Conservation (phyloP, 208 protist species). For the Trichomonas vaginalis region DNA sequence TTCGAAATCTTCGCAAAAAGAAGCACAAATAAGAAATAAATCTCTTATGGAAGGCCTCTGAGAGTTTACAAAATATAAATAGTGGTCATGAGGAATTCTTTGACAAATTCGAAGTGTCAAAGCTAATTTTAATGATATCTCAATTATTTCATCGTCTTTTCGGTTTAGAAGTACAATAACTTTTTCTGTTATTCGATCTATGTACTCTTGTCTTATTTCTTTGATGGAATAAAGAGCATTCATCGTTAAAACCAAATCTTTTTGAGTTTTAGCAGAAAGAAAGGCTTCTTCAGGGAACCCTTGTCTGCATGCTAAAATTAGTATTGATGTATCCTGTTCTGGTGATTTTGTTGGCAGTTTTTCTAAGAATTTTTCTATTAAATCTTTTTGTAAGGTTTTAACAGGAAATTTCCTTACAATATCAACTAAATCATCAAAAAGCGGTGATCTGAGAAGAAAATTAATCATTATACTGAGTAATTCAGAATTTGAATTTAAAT, state of each 20-base stretch:
- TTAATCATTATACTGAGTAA: neutral
- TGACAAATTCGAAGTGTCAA: neutral
- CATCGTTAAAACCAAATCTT: neutral
- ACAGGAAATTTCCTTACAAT: neutral
- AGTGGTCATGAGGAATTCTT: neutral
- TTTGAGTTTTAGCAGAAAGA: neutral
- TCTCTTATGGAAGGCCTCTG: neutral
- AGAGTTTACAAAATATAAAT: neutral
- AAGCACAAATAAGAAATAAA: neutral
- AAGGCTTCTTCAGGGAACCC: neutral
- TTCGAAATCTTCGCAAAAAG: neutral
- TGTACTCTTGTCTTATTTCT: neutral
- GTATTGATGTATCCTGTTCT: neutral
- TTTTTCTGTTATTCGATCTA: neutral
- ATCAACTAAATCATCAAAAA: neutral
- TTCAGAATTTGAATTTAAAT: neutral
- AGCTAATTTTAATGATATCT: neutral
- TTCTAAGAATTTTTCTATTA: neutral
- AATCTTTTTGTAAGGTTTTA: neutral
- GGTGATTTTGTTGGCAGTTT: neutral
- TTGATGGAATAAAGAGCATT: neutral
- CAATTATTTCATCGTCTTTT: neutral
- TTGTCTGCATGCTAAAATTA: neutral
- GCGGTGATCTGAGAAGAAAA: neutral
- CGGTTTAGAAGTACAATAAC: neutral